phyloP scores from a whole-genome alignment of 2,329 filamentous ascomycete species.

The Penicillium concentricum region DNA sequence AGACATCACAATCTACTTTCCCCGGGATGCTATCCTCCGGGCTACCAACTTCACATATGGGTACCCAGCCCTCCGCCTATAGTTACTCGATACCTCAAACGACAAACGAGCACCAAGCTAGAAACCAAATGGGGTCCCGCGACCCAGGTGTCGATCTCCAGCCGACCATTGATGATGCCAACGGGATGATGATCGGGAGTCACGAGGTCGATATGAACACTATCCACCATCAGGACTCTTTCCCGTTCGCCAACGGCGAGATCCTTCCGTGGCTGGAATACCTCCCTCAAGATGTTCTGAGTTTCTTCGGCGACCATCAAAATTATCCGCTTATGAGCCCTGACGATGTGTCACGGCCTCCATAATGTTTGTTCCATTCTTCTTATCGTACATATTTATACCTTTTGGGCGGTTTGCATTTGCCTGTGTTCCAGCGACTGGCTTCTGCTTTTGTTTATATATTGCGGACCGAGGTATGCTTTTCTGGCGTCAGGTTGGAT shows the following conservation, averaged over 20 bases:
- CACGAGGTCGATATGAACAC: constrained; percentile 74
- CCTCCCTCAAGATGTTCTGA: constrained; percentile 64
- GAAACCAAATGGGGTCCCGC: constrained; percentile 17
- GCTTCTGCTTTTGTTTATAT: neutral
- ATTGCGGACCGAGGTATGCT: neutral
- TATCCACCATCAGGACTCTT: constrained; percentile 46
- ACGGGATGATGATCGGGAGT: constrained; percentile 67
- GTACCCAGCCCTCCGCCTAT: constrained; percentile 23
- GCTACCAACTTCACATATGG: constrained; percentile 21
- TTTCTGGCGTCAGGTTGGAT: constrained; percentile 4
- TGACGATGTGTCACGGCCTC: constrained; percentile 25
- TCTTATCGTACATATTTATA: constrained; percentile 18
- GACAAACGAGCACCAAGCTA: constrained; percentile 13
- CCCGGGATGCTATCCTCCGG: constrained; percentile 14
- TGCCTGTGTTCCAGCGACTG: constrained; percentile 1
- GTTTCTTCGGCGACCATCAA: constrained; percentile 49
- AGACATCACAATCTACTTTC: constrained; percentile 23
- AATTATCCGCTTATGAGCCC: constrained; percentile 34
- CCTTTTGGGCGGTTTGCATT: constrained; percentile 11
- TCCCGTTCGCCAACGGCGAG: constrained; percentile 51
- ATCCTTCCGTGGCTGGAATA: constrained; percentile 76
- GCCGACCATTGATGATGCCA: constrained; percentile 17
- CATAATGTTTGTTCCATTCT: constrained; percentile 14
- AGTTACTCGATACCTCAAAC: constrained; percentile 23
- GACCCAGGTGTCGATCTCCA: constrained; percentile 16